phyloP scores from a whole-genome alignment of 768 basidiomycete species.

The Amanita thiersii region DNA sequence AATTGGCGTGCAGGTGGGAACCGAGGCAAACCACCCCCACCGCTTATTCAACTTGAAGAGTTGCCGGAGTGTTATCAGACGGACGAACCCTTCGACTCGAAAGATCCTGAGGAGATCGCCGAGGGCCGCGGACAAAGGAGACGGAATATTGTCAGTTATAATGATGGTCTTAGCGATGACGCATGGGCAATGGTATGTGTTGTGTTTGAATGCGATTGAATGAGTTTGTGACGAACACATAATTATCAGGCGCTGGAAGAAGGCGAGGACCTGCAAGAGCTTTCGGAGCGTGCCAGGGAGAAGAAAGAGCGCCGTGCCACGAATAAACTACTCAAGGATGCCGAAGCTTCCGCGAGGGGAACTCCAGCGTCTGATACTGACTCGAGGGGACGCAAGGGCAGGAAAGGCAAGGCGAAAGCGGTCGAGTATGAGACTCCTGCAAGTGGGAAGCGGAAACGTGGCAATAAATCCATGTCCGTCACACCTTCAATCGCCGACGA shows the following conservation, averaged over 20 bases:
- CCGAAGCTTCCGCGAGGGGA: constrained; percentile 51
- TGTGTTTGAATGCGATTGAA: neutral
- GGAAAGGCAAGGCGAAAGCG: constrained; percentile 55
- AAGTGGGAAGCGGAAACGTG: constrained; percentile 72
- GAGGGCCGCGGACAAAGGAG: constrained; percentile 84
- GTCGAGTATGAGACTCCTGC: constrained; percentile 39
- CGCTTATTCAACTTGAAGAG: constrained; percentile 81
- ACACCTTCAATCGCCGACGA: constrained; percentile 74
- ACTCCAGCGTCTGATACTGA: constrained; percentile 60
- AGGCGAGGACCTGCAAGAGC: constrained; percentile 71
- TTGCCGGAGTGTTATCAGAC: constrained; percentile 88
- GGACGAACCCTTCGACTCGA: constrained; percentile 68
- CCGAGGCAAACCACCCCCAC: constrained; percentile 67
- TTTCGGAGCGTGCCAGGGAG: constrained; percentile 56
- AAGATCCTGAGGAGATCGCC: constrained; percentile 51
- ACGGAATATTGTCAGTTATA: constrained; percentile 83
- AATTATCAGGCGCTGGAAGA: constrained; percentile 56
- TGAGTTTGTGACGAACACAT: neutral
- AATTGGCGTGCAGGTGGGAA: constrained; percentile 68
- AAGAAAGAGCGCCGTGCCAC: constrained; percentile 56
- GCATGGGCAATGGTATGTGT: constrained; percentile 76
- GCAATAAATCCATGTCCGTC: constrained; percentile 63
- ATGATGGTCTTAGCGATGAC: constrained; percentile 90
- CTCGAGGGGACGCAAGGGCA: constrained; percentile 51
- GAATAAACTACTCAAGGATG: constrained; percentile 51